Evolutionary conservation across 192 early-diverging fungal genomes (phyloP).

Genomic region (Gonapodya sp.): DNA sequence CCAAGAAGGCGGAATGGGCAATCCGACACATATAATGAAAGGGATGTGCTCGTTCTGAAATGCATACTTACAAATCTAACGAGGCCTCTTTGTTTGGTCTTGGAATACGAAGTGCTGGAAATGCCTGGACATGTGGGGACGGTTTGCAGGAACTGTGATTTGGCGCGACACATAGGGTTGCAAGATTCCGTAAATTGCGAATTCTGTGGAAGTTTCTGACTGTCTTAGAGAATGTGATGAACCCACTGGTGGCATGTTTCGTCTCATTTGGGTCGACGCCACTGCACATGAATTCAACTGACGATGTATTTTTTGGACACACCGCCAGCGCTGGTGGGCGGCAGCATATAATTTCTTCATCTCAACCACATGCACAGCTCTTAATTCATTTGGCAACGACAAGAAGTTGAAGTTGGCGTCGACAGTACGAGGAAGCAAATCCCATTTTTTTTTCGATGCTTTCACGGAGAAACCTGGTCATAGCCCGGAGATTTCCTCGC

Average conservation of each 20-base stretch:
- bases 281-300: no score
- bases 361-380: no score
- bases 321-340: no score
- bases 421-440: not conserved
- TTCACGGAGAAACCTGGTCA: not conserved
- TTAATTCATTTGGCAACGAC: no score
- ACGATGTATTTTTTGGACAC: no score
- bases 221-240: not conserved
- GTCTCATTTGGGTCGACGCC: no score
- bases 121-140: not conserved
- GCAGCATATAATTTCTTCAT: no score
- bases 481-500: slow-evolving; percentile 9
- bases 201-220: not conserved
- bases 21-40: not conserved
- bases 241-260: not conserved
- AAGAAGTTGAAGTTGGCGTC: no score
- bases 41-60: not conserved
- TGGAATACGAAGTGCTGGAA: not conserved
- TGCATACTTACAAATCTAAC: not conserved
- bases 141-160: not conserved
- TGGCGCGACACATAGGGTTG: not conserved
- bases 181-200: not conserved
- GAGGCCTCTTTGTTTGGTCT: not conserved
- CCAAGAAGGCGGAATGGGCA: no score
- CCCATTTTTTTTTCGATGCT: not conserved